A percentile compares a stretch with the other conserved stretches of the same genome.
phyloP scores from a whole-genome alignment of 805 yeast genomes.

The Yarrowia sp. region DNA sequence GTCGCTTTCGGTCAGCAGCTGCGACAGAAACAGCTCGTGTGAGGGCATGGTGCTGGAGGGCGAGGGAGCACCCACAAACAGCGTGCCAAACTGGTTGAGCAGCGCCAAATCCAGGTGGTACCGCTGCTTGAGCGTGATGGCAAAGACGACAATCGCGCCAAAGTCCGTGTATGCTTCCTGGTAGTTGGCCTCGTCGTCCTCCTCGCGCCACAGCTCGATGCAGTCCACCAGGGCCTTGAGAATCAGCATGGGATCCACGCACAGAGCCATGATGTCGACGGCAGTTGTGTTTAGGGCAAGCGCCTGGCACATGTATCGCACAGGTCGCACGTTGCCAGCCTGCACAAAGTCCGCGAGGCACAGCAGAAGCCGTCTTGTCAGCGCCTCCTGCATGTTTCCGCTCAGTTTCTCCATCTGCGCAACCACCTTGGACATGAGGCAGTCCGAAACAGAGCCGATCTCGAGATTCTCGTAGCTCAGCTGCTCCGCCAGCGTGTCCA shows the following conservation, averaged over 20 bases:
- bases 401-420: constrained; percentile 48
- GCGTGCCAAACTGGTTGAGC: not conserved
- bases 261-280: constrained; percentile 47
- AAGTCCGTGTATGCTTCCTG: constrained; percentile 69
- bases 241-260: constrained; percentile 46
- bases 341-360: constrained; percentile 42
- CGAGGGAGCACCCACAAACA: constrained; percentile 26
- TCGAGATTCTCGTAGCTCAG: constrained; percentile 45
- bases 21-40: constrained; percentile 26
- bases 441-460: constrained; percentile 50
- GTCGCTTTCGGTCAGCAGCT: constrained; percentile 28
- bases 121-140: constrained; percentile 44
- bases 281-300: constrained; percentile 46
- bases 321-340: constrained; percentile 44
- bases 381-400: constrained; percentile 47
- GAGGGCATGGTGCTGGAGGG: constrained; percentile 27
- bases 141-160: constrained; percentile 56
- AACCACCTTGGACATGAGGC: constrained; percentile 53
- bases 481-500: constrained; percentile 35
- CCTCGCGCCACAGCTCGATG: constrained; percentile 50
- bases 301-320: constrained; percentile 54
- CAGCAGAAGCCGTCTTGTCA: constrained; percentile 42
- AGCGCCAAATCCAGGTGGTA: constrained; percentile 37
- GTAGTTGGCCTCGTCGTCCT: constrained; percentile 56
- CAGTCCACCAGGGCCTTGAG: constrained; percentile 49